Evolutionary conservation across 2,329 filamentous ascomycete species (phyloP), one percentile per base, ranked within the genome.

Genomic region (Colletotrichum truncatum): DNA sequence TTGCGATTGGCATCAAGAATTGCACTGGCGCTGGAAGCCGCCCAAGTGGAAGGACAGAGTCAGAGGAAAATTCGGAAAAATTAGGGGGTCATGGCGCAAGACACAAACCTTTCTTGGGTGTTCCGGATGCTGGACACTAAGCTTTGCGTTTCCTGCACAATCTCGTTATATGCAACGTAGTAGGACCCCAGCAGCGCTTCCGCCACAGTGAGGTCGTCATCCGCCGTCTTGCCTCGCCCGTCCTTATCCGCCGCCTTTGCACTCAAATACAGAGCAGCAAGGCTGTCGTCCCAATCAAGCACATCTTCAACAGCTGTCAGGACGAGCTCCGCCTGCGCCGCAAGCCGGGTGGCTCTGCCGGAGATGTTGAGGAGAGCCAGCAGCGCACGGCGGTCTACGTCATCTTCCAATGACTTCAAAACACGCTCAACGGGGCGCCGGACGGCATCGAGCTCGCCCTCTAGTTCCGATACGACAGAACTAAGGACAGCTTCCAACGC

Each of bases 1-100:
- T 99, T 99, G 70, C 95, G 94, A 76, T 99, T 99, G 61, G 95
- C 94, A 76, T 99, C 95, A 34, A 99, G 89, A 70, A 99, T 98
- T 18, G 96, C 96, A 76, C 96, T 96, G 67, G 97, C 93, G 53
- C 93, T 97, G 62, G 7, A 12, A 39, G 12, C 66, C 41, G 68
- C 74, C 73, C 76, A 65, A 74, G 69, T 52, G 36, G 14, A 14
- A 18, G 39, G 48, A 26, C 32, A 32, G 9, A 28, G 28, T 16
- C 5, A 46, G 21, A 32, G 14, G 4, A 18, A 11, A 12, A 39
- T 25, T 61, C 41, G 34, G 9, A 55, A 18, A 55, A 39, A n/a
- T n/a, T 4, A 26, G 12, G 18, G 28, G 28, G 23, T 16, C 11
- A 25, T 39, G 28, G 16, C 7, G 23, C 21, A 11, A 34, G 51